Evolutionary conservation across 345 rosid genomes (phyloP).

Genomic region (Eutrema heterophyllum): DNA sequence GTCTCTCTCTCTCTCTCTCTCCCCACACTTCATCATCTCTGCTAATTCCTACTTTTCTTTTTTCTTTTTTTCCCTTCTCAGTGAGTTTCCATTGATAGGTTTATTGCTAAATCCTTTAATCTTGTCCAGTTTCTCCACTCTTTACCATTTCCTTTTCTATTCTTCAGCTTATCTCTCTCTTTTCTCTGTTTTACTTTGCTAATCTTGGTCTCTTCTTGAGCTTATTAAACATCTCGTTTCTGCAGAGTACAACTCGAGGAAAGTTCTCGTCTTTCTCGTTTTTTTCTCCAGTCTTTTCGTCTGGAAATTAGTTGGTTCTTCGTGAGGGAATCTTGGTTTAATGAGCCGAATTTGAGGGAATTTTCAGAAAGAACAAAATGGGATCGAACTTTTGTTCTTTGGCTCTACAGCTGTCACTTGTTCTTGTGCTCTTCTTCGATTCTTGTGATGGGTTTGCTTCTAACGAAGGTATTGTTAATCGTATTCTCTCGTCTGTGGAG

Average conservation of each 20-base stretch:
- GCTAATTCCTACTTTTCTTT: slow-evolving; percentile 13
- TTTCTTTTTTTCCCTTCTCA: background rate
- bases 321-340: slow-evolving; percentile 4
- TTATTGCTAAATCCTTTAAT: slow-evolving; percentile 40
- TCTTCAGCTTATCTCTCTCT: slow-evolving; percentile 22
- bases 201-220: slow-evolving; percentile 26
- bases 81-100: slow-evolving; percentile 47
- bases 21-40: slow-evolving; percentile 27
- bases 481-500: background rate
- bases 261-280: slow-evolving; percentile 23
- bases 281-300: background rate
- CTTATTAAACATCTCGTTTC: slow-evolving; percentile 13
- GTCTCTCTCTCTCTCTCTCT: slow-evolving; percentile 36
- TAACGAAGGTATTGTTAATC: slow-evolving; percentile 59
- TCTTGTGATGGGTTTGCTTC: slow-evolving; percentile 45
- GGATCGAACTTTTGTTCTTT: slow-evolving; percentile 24
- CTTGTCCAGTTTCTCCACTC: background rate
- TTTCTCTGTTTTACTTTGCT: background rate
- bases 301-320: background rate
- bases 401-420: slow-evolving; percentile 32
- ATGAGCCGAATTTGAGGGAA: slow-evolving; percentile 27
- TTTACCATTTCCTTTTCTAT: slow-evolving; percentile 5
- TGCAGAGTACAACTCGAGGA: background rate
- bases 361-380: slow-evolving; percentile 17
- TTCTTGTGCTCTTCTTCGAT: slow-evolving; percentile 40